These are phyloP conservation scores for Escovopsis sp. DNA, from an alignment of 2,329 filamentous ascomycete genomes.

Conservation along the genomic window DNA sequence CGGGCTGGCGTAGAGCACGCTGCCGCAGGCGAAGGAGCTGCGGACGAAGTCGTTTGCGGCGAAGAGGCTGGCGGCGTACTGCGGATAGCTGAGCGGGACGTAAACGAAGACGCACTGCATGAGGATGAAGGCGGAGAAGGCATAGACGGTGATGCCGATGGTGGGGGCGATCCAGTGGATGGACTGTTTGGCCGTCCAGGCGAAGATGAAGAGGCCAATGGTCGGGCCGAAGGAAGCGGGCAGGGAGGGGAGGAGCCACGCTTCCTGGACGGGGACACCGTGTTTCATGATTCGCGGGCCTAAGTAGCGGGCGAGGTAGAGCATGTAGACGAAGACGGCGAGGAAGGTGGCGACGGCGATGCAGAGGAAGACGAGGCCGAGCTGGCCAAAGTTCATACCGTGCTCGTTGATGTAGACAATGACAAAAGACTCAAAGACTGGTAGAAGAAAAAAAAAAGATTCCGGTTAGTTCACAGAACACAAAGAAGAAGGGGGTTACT, in stretches of 20 bases:
- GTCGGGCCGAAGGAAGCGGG: slow-evolving; percentile 36
- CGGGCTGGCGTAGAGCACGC: slow-evolving; percentile 44
- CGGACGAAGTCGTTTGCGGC: slow-evolving; percentile 47
- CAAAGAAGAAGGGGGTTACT: neutral
- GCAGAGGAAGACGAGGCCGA: slow-evolving; percentile 46
- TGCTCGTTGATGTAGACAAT: slow-evolving; percentile 47
- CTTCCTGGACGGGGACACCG: slow-evolving; percentile 37
- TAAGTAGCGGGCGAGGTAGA: slow-evolving; percentile 37
- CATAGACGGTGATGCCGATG: slow-evolving; percentile 42
- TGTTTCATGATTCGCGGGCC: slow-evolving; percentile 32
- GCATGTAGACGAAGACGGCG: slow-evolving; percentile 32
- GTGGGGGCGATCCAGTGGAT: slow-evolving; percentile 42
- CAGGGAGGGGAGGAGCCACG: slow-evolving; percentile 40
- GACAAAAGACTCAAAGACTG: slow-evolving; percentile 50
- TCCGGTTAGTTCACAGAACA: neutral
- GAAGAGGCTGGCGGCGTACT: slow-evolving; percentile 44
- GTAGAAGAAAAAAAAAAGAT: neutral
- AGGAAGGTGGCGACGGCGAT: slow-evolving; percentile 43
- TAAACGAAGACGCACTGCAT: slow-evolving; percentile 48
- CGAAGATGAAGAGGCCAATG: slow-evolving; percentile 46
- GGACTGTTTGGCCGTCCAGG: slow-evolving; percentile 36
- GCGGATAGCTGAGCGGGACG: slow-evolving; percentile 39
- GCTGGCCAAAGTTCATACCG: slow-evolving; percentile 40
- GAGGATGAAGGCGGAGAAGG: slow-evolving; percentile 35
- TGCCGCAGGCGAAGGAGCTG: slow-evolving; percentile 42